Conservation (phyloP, 106 monocot species). For the Xerophyta viscosa region DNA sequence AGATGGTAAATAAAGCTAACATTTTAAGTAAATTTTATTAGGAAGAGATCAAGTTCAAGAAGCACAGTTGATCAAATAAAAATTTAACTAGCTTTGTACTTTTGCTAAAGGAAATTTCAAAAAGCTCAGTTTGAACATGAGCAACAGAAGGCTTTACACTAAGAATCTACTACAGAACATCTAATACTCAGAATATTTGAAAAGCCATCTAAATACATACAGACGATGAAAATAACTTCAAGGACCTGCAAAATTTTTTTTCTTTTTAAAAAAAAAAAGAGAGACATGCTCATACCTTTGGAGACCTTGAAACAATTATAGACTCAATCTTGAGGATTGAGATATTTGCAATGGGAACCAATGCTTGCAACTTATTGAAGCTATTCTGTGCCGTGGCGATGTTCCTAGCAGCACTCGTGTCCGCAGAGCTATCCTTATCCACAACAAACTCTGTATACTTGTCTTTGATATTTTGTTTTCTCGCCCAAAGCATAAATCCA, state of each 20-base stretch:
- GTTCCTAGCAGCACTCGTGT: slow-evolving; percentile 64
- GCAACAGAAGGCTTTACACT: no score
- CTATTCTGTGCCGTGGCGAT: slow-evolving; percentile 65
- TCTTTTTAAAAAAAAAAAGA: no score
- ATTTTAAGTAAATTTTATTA: neutral
- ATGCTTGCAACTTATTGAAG: slow-evolving; percentile 27
- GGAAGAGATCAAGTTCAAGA: neutral
- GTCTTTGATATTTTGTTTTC: slow-evolving; percentile 13
- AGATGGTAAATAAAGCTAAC: neutral
- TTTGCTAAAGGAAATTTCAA: no score
- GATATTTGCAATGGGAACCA: slow-evolving; percentile 46
- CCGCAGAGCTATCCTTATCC: slow-evolving; percentile 32
- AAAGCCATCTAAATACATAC: no score
- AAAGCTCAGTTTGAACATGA: no score
- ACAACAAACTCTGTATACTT: slow-evolving; percentile 33
- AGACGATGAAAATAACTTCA: neutral
- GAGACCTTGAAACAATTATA: slow-evolving; percentile 42
- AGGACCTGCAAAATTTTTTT: no score
- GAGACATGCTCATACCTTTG: slow-evolving; percentile 37
- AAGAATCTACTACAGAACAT: no score
- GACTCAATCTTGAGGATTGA: slow-evolving; percentile 58
- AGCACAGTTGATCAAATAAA: no score
- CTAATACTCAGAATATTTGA: no score
- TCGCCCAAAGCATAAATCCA: slow-evolving; percentile 49
- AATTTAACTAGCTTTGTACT: no score